Conservation (phyloP, 2,329 filamentous ascomycete species). For the Xylariaceae sp. region DNA sequence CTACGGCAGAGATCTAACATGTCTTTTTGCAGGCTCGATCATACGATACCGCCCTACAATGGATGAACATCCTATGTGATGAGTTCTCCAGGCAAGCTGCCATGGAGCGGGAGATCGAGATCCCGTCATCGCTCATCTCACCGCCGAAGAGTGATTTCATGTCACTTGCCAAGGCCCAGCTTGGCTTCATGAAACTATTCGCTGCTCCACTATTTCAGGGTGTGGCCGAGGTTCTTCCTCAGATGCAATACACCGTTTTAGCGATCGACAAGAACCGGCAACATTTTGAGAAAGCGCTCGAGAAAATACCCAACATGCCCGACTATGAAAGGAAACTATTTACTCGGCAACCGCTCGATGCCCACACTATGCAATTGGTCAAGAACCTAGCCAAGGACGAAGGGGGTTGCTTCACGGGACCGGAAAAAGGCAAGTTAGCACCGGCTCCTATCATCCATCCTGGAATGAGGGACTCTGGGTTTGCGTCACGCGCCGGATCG, state of each 20-base stretch:
- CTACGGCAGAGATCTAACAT: slow-evolving; percentile 14
- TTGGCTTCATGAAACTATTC: slow-evolving; percentile 95
- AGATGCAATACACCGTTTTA: slow-evolving; percentile 75
- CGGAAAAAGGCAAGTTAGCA: slow-evolving; percentile 19
- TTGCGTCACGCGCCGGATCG: slow-evolving; percentile 24
- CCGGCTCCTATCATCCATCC: slow-evolving; percentile 24
- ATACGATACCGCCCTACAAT: slow-evolving; percentile 75
- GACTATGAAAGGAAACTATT: slow-evolving; percentile 34
- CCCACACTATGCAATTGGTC: slow-evolving; percentile 33
- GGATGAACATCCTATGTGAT: slow-evolving; percentile 91
- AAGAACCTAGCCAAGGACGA: slow-evolving; percentile 36
- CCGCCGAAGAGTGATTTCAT: slow-evolving; percentile 77
- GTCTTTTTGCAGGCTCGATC: slow-evolving; percentile 61
- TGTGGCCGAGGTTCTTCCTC: slow-evolving; percentile 78
- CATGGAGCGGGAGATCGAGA: slow-evolving; percentile 84
- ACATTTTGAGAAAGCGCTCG: slow-evolving; percentile 65
- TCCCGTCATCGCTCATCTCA: slow-evolving; percentile 81
- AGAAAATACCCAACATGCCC: slow-evolving; percentile 53
- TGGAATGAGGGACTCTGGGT: slow-evolving; percentile 27
- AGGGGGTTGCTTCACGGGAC: slow-evolving; percentile 19
- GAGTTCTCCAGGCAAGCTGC: slow-evolving; percentile 90
- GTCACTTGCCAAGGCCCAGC: slow-evolving; percentile 80
- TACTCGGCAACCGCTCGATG: slow-evolving; percentile 41
- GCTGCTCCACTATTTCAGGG: slow-evolving; percentile 87
- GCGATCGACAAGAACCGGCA: slow-evolving; percentile 74